These are phyloP conservation scores for Acmispon strigosus DNA, from an alignment of 306 rosid species.

Conservation along the genomic window DNA sequence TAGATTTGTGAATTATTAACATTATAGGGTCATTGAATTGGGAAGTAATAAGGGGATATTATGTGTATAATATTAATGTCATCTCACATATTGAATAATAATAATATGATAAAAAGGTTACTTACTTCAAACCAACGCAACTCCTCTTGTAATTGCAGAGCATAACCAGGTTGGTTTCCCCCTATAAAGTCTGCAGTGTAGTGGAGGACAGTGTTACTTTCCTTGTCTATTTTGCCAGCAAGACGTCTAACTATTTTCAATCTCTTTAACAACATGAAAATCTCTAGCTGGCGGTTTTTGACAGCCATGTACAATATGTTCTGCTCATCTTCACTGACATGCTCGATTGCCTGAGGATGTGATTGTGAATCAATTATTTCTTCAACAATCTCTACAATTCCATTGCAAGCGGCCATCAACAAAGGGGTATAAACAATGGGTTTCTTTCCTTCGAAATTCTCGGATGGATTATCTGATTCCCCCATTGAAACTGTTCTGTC, in stretches of 20 bases:
- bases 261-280: conserved; percentile 17
- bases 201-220: conserved; percentile 30
- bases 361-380: conserved; percentile 13
- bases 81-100: no score
- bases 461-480: background rate
- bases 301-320: conserved; percentile 30
- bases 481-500: conserved; percentile 25
- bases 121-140: conserved; percentile 38
- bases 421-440: conserved; percentile 27
- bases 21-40: background rate
- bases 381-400: conserved; percentile 40
- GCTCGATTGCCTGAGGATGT: conserved; percentile 35
- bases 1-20: no score
- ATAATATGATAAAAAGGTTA: background rate
- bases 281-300: conserved; percentile 20
- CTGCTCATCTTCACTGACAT: conserved; percentile 29
- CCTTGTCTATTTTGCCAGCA: conserved; percentile 25
- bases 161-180: conserved; percentile 37
- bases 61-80: no score
- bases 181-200: conserved; percentile 26
- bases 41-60: background rate
- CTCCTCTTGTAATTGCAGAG: conserved; percentile 34
- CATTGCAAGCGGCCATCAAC: conserved; percentile 38
- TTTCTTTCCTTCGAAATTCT: background rate
- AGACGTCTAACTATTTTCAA: conserved; percentile 17